Conservation (phyloP, 2,329 filamentous ascomycete species). For the Neobulgaria alba region DNA sequence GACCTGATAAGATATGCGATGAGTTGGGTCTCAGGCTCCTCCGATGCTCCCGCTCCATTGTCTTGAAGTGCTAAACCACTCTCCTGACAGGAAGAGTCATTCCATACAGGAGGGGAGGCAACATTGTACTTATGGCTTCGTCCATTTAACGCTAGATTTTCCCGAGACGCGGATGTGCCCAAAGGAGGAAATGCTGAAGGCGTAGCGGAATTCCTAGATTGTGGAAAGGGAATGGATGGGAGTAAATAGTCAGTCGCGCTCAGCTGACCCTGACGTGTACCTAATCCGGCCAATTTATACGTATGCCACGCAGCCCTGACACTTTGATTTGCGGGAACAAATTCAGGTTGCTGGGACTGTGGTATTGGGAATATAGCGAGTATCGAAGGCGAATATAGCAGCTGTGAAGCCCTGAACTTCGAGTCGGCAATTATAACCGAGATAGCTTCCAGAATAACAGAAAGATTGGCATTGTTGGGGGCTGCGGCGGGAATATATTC, state of each 20-base stretch:
- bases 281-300: constrained; percentile 43
- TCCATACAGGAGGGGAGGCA: constrained; percentile 14
- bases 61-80: constrained; percentile 10
- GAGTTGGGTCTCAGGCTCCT: constrained; percentile 61
- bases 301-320: constrained; percentile 42
- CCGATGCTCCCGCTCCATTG: constrained; percentile 32
- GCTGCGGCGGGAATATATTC: constrained; percentile 55
- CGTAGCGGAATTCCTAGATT: constrained; percentile 28
- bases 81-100: constrained; percentile 13
- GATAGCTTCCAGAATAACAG: constrained; percentile 68
- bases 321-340: constrained; percentile 33
- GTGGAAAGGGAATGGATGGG: constrained; percentile 42
- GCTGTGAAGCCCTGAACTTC: constrained; percentile 64
- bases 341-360: constrained; percentile 40
- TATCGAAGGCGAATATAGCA: constrained; percentile 60
- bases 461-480: constrained; percentile 48
- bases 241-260: constrained; percentile 59
- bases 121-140: constrained; percentile 18
- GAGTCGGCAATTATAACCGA: constrained; percentile 71
- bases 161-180: constrained; percentile 35
- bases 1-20: constrained; percentile 65
- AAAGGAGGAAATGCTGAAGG: constrained; percentile 48
- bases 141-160: constrained; percentile 27
- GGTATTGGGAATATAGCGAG: constrained; percentile 57
- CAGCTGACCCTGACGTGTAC: constrained; percentile 28